A percentile compares a stretch with the other conserved stretches of the same genome.
These are phyloP conservation scores for Pseudogymnoascus sp. DNA, from an alignment of 2,329 filamentous ascomycete genomes.

Conservation along the genomic window DNA sequence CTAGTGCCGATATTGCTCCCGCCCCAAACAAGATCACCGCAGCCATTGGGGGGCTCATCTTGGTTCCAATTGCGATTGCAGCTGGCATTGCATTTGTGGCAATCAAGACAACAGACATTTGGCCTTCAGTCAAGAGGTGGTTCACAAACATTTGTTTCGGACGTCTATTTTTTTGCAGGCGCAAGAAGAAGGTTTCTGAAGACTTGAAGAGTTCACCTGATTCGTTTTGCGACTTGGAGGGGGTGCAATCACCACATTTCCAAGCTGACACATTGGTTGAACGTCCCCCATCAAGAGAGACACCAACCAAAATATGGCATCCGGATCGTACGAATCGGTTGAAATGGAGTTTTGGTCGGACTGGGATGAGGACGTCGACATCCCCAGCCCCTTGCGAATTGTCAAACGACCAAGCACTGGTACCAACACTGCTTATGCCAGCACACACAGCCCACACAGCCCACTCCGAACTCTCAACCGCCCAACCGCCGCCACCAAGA, in stretches of 20 bases:
- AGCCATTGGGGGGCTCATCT: constrained; percentile 36
- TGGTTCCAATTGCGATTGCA: constrained; percentile 38
- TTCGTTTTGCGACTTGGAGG: constrained; percentile 31
- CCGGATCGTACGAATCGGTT: constrained; percentile 23
- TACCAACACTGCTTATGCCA: background rate
- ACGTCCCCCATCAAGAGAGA: constrained; percentile 11
- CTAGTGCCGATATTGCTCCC: constrained; percentile 8
- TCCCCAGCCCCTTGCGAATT: constrained; percentile 7
- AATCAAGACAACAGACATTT: constrained; percentile 22
- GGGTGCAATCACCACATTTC: constrained; percentile 24
- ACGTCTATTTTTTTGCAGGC: constrained; percentile 11
- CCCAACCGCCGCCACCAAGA: background rate
- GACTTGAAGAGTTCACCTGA: constrained; percentile 31
- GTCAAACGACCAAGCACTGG: background rate
- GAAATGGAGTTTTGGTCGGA: constrained; percentile 25
- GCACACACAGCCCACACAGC: background rate
- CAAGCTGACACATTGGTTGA: constrained; percentile 21
- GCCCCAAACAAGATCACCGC: constrained; percentile 30
- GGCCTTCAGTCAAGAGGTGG: constrained; percentile 15
- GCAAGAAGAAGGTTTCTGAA: constrained; percentile 20
- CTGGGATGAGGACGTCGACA: background rate
- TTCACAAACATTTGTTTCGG: constrained; percentile 11
- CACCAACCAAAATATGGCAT: constrained; percentile 28
- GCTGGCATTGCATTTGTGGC: constrained; percentile 26
- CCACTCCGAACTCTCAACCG: background rate